Percentiles rank a stretch among this genome's conserved stretches.
Evolutionary conservation across 2,329 filamentous ascomycete species (phyloP).

Genomic region (Ophiostoma ips): DNA sequence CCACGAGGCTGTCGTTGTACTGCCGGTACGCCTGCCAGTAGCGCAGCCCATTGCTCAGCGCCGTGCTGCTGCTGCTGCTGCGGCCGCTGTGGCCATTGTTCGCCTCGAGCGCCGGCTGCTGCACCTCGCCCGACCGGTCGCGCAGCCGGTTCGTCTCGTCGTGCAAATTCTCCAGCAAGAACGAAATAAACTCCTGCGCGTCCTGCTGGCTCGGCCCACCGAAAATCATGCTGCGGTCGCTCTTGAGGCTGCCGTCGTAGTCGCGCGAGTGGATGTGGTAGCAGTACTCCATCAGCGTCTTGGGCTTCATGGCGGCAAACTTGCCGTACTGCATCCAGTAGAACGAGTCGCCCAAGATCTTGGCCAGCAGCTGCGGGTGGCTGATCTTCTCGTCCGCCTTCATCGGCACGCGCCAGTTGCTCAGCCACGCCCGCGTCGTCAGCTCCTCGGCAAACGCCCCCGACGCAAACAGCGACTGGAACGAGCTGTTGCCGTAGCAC

Average conservation of each 20-base stretch:
- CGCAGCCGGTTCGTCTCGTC: constrained; percentile 63
- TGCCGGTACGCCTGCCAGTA: constrained; percentile 63
- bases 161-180: constrained; percentile 66
- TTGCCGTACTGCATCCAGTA: constrained; percentile 40
- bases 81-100: too few relatives aligned
- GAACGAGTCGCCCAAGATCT: constrained; percentile 45
- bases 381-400: constrained; percentile 42
- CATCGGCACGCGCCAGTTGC: constrained; percentile 52
- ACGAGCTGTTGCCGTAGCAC: constrained; percentile 84
- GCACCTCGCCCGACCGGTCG: constrained; percentile 22
- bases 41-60: constrained; percentile 46
- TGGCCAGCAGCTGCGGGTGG: constrained; percentile 44
- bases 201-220: constrained; percentile 73
- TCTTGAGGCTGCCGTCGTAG: constrained; percentile 16
- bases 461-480: constrained; percentile 73
- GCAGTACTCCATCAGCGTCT: constrained; percentile 48
- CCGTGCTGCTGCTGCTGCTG: too few relatives aligned
- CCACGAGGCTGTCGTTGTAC: constrained; percentile 61
- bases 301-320: constrained; percentile 36
- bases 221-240: constrained; percentile 37
- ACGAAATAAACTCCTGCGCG: constrained; percentile 77
- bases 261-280: constrained; percentile 41
- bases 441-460: constrained; percentile 51
- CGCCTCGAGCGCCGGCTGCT: constrained; percentile 16
- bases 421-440: constrained; percentile 43